Evolutionary conservation across 2,329 filamentous ascomycete genomes (phyloP).

Genomic region (Cryoendolithus antarcticus): DNA sequence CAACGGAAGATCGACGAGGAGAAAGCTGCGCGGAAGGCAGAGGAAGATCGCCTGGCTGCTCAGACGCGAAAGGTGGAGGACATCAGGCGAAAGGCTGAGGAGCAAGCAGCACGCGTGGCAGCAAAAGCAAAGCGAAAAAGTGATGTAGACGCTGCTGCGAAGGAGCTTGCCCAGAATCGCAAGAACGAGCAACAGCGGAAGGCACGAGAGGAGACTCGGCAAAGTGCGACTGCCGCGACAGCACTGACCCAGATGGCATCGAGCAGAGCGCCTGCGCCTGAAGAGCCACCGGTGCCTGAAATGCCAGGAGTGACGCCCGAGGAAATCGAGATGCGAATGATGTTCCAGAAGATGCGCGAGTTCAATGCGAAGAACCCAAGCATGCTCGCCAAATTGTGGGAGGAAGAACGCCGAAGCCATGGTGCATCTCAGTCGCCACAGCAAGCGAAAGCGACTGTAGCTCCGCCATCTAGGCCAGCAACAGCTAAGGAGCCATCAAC

Average conservation of each 20-base stretch:
- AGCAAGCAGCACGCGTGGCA: constrained; percentile 8
- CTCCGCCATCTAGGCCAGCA: no score
- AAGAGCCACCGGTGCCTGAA: neutral
- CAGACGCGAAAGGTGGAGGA: constrained; percentile 20
- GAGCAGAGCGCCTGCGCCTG: neutral
- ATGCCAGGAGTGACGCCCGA: constrained; percentile 24
- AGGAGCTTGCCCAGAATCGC: constrained; percentile 9
- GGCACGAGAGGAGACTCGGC: constrained; percentile 16
- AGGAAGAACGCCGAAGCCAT: constrained; percentile 36
- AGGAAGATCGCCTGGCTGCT: constrained; percentile 18
- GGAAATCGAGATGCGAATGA: constrained; percentile 39
- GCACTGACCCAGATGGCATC: constrained; percentile 16
- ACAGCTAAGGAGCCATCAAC: no score
- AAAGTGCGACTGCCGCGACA: constrained; percentile 18
- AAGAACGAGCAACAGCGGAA: constrained; percentile 14
- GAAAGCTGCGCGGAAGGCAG: constrained; percentile 22
- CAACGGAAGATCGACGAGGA: constrained; percentile 18
- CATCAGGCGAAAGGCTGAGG: constrained; percentile 16
- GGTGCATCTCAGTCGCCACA: constrained; percentile 7
- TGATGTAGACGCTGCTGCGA: constrained; percentile 12
- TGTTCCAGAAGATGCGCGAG: constrained; percentile 47
- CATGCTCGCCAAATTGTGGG: constrained; percentile 44
- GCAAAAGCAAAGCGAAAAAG: constrained; percentile 10
- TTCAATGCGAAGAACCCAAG: constrained; percentile 43
- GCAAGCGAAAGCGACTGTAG: neutral